A percentile compares a stretch with the other conserved stretches of the same genome.
phyloP scores from a whole-genome alignment of 805 yeast genomes.

The Clavispora santaluciae region DNA sequence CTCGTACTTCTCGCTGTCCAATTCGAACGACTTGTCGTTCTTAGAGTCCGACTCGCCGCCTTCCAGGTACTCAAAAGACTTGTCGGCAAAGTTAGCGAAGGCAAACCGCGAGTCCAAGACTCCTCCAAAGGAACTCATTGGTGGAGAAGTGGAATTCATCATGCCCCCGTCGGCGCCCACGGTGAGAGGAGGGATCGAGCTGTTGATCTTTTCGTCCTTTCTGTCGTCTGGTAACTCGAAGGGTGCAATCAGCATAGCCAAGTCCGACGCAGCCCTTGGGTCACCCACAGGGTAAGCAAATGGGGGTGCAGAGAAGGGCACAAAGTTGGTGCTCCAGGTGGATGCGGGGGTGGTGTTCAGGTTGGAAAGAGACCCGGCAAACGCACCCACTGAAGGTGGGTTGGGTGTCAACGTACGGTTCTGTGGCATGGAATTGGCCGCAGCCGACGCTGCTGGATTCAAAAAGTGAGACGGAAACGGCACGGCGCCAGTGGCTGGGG shows the following conservation, averaged over 20 bases:
- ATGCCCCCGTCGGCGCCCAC: background rate
- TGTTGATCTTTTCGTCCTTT: background rate
- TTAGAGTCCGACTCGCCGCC: background rate
- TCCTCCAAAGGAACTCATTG: slow-evolving; percentile 20
- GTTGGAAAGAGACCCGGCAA: slow-evolving; percentile 12
- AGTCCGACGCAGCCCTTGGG: slow-evolving; percentile 9
- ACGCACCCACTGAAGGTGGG: slow-evolving; percentile 17
- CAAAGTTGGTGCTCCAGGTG: slow-evolving; percentile 30
- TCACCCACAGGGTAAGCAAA: slow-evolving; percentile 19
- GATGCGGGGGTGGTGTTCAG: slow-evolving; percentile 30
- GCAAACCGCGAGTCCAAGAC: slow-evolving; percentile 15
- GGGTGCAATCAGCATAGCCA: slow-evolving; percentile 21
- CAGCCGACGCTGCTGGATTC: background rate
- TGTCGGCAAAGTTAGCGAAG: slow-evolving; percentile 4
- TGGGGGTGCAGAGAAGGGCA: slow-evolving; percentile 38
- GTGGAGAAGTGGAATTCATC: slow-evolving; percentile 11
- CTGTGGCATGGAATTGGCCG: background rate
- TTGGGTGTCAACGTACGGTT: slow-evolving; percentile 26
- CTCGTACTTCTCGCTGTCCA: background rate
- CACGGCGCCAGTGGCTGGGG: background rate
- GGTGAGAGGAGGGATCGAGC: background rate
- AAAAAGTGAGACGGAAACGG: background rate
- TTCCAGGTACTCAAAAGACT: slow-evolving; percentile 1
- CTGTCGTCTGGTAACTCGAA: slow-evolving; percentile 22
- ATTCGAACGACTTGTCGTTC: background rate